These are phyloP conservation scores for Xanthoconium purpureum DNA, from an alignment of 768 basidiomycete genomes.

Conservation along the genomic window DNA sequence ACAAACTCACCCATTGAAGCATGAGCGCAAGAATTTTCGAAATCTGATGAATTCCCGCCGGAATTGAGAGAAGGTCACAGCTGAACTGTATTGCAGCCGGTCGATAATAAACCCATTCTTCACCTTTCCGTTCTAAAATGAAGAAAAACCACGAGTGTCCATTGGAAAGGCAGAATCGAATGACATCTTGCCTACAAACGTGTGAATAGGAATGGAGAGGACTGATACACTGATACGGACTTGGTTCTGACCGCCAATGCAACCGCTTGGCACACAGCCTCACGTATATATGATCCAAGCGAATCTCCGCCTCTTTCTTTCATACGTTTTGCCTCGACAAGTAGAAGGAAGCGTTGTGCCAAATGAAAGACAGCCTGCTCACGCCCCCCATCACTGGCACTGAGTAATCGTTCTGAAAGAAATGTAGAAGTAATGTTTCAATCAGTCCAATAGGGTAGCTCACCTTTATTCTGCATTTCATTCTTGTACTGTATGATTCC, in stretches of 20 bases:
- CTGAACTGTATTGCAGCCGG: neutral
- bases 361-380: neutral
- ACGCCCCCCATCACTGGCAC: neutral
- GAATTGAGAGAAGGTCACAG: no score
- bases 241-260: neutral
- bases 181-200: neutral
- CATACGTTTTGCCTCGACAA: neutral
- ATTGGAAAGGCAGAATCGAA: neutral
- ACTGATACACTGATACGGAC: no score
- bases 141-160: neutral
- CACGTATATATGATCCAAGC: neutral
- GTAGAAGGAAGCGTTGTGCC: neutral
- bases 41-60: no score
- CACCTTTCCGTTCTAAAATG: neutral
- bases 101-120: neutral
- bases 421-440: neutral
- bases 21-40: no score
- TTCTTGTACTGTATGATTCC: neutral
- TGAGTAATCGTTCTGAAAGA: neutral
- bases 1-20: no score
- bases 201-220: neutral
- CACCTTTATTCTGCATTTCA: neutral
- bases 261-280: neutral
- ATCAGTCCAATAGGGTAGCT: neutral
- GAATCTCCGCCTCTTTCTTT: neutral